Conservation (phyloP, 257 asterid species). For the Solanum sitiens region DNA sequence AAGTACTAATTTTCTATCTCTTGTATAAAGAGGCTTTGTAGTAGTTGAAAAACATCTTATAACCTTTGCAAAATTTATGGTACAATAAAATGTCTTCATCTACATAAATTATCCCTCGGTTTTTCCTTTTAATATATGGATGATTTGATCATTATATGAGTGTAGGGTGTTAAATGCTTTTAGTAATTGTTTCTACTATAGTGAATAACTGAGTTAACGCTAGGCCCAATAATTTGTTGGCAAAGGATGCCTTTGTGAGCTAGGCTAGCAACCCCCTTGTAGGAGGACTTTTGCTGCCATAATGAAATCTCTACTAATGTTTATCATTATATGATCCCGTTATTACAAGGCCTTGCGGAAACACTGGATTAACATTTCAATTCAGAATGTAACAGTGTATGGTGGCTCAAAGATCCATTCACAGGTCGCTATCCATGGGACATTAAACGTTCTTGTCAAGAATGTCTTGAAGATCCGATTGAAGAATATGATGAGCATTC, state of each 20-base stretch:
- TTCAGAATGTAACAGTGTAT: not conserved
- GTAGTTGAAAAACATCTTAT: not conserved
- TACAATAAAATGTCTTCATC: not conserved
- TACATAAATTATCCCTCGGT: not conserved
- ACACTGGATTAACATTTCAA: not conserved
- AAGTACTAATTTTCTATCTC: not conserved
- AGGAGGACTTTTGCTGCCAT: not conserved
- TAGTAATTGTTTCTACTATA: not conserved
- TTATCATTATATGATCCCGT: not conserved
- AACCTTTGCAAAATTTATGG: not conserved
- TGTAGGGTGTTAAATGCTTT: not conserved
- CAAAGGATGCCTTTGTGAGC: not conserved
- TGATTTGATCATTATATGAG: too few species aligned
- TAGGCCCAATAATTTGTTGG: not conserved
- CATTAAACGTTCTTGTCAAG: not conserved
- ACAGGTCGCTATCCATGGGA: not conserved
- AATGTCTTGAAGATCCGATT: not conserved
- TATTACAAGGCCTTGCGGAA: not conserved
- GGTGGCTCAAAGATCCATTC: not conserved
- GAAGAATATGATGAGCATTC: not conserved
- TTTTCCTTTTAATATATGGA: not conserved
- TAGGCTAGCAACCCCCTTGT: not conserved
- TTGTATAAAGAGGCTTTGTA: not conserved
- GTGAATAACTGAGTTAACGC: not conserved
- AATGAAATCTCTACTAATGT: not conserved